A percentile compares a stretch with the other conserved stretches of the same genome.
phyloP scores from a whole-genome alignment of 306 rosid genomes.

The Quercus wislizeni region DNA sequence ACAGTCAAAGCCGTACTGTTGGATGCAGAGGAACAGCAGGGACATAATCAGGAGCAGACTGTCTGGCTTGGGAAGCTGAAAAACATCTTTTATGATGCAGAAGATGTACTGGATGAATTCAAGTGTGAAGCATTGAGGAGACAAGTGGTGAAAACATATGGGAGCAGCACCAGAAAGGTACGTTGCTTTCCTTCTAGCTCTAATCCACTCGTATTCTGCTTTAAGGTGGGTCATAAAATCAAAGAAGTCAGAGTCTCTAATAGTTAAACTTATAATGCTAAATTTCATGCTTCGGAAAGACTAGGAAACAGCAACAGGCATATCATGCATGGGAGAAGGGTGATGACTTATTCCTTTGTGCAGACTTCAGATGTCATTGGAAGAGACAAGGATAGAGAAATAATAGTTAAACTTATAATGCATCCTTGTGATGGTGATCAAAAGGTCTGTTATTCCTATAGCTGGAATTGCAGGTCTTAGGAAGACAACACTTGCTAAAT shows the following conservation, averaged over 20 bases:
- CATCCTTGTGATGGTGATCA: neutral
- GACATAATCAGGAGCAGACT: neutral
- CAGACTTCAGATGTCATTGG: conserved; percentile 11
- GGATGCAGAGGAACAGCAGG: conserved; percentile 15
- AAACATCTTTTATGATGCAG: conserved; percentile 7
- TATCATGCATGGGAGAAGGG: neutral
- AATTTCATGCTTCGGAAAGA: neutral
- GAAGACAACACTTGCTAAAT: conserved; percentile 18
- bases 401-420: neutral
- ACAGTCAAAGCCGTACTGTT: neutral
- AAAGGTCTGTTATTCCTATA: neutral
- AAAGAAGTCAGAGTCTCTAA: conserved; percentile 2
- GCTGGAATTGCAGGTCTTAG: no score
- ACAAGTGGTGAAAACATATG: neutral
- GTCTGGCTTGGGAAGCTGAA: conserved; percentile 10
- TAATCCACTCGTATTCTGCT: conserved; percentile 10
- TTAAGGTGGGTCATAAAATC: conserved; percentile 3
- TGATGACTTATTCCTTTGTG: conserved; percentile 12
- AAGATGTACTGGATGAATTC: conserved; percentile 17
- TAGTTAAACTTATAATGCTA: neutral
- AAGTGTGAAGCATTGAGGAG: conserved; percentile 5
- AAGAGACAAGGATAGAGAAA: conserved; percentile 14
- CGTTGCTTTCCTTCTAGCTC: conserved; percentile 5
- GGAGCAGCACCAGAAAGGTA: conserved; percentile 7
- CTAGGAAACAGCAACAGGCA: neutral